A percentile compares a stretch with the other conserved stretches of the same genome.
Evolutionary conservation across 2,329 filamentous ascomycete genomes (phyloP).

Genomic region (Epichloe hybrida): DNA sequence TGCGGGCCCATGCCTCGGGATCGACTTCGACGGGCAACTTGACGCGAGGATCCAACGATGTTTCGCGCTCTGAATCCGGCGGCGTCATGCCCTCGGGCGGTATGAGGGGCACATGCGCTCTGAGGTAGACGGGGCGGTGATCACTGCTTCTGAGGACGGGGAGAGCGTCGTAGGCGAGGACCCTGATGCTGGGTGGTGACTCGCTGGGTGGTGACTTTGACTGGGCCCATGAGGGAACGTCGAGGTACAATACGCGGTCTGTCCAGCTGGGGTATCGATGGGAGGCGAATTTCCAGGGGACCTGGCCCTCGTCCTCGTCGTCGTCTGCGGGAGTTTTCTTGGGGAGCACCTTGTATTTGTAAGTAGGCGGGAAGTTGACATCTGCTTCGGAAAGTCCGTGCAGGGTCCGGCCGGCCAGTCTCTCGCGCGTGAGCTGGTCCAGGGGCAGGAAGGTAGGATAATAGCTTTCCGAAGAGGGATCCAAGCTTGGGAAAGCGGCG

Average conservation of each 20-base stretch:
- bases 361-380: constrained; percentile 78
- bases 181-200: constrained; percentile 23
- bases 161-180: constrained; percentile 60
- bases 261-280: constrained; percentile 91
- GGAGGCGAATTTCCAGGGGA: constrained; percentile 58
- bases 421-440: constrained; percentile 72
- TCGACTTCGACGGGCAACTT: constrained; percentile 39
- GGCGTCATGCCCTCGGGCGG: constrained; percentile 25
- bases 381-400: constrained; percentile 65
- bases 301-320: constrained; percentile 17
- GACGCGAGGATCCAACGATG: constrained; percentile 26
- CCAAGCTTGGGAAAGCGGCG: constrained; percentile 50
- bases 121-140: constrained; percentile 71
- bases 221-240: constrained; percentile 40
- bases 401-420: constrained; percentile 52
- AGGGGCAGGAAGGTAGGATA: constrained; percentile 52
- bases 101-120: constrained; percentile 51
- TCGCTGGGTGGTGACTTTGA: constrained; percentile 15
- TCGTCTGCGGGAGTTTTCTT: constrained; percentile 9
- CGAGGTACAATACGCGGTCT: constrained; percentile 73
- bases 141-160: constrained; percentile 75
- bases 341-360: constrained; percentile 58
- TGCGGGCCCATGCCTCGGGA: constrained; percentile 39
- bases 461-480: constrained; percentile 42
- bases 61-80: constrained; percentile 9